Conservation (phyloP, 345 rosid genomes). For the Jatropha curcas region DNA sequence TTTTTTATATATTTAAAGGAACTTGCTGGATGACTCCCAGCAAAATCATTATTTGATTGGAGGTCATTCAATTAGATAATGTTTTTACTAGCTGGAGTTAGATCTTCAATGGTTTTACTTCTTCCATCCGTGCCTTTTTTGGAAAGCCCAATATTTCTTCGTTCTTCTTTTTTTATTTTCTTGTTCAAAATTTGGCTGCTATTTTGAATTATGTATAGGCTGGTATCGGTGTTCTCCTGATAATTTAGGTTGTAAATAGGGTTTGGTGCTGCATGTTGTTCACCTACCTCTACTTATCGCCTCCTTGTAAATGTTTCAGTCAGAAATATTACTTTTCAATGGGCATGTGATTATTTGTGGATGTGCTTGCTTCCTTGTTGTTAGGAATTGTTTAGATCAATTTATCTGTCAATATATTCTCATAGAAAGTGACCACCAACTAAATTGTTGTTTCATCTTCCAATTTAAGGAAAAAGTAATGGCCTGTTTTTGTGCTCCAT, state of each 20-base stretch:
- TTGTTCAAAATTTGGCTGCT: not conserved
- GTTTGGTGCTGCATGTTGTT: not conserved
- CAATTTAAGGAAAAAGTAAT: not conserved
- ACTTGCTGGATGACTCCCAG: not conserved
- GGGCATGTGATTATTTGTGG: not conserved
- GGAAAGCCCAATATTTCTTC: not conserved
- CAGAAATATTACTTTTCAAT: not conserved
- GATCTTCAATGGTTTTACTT: not conserved
- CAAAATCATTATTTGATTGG: not conserved
- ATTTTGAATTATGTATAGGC: not conserved
- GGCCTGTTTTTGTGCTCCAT: not conserved
- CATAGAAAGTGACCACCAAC: not conserved
- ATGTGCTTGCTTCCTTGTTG: not conserved
- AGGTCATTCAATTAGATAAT: not conserved
- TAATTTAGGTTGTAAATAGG: not conserved
- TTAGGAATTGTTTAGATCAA: constrained; percentile 6
- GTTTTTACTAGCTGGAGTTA: constrained; percentile 10
- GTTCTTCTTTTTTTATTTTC: too few relatives aligned
- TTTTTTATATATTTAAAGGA: not conserved
- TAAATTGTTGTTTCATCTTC: not conserved
- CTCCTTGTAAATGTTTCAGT: not conserved
- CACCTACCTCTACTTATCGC: not conserved
- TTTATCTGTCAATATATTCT: not conserved
- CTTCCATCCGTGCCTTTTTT: not conserved
- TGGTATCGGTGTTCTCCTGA: not conserved